phyloP scores from a whole-genome alignment of 495 filamentous ascomycete species.

The Penicillium paradoxum region DNA sequence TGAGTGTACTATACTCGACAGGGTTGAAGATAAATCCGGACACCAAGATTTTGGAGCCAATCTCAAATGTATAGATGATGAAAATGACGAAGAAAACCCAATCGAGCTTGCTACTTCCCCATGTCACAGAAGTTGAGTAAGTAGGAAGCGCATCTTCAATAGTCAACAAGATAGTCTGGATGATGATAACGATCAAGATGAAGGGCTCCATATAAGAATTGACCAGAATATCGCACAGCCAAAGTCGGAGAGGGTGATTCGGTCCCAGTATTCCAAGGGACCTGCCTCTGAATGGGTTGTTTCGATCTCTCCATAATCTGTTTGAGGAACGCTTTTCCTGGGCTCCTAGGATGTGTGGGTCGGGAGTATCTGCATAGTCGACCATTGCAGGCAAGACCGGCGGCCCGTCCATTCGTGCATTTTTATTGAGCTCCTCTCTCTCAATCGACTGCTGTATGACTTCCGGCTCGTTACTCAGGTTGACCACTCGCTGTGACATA shows the following conservation, averaged over 20 bases:
- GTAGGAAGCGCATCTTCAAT: constrained; percentile 71
- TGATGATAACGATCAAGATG: constrained; percentile 79
- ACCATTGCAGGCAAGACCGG: constrained; percentile 54
- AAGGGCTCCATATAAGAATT: constrained; percentile 81
- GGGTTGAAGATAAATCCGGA: constrained; percentile 90
- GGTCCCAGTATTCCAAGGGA: constrained; percentile 81
- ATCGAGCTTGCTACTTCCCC: constrained; percentile 69
- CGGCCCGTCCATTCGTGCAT: constrained; percentile 48
- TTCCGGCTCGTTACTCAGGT: constrained; percentile 85
- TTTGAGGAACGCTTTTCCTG: constrained; percentile 41
- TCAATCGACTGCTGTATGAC: constrained; percentile 70
- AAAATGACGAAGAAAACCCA: constrained; percentile 80
- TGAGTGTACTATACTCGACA: constrained; percentile 74
- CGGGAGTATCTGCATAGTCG: constrained; percentile 51
- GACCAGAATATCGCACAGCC: constrained; percentile 82
- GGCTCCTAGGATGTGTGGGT: constrained; percentile 23
- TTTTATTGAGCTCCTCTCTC: constrained; percentile 56
- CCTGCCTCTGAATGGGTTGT: constrained; percentile 84
- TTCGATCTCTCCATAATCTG: constrained; percentile 43
- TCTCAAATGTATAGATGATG: constrained; percentile 84
- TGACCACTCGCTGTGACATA: constrained; percentile 97
- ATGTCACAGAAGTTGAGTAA: constrained; percentile 44
- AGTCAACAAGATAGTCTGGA: constrained; percentile 81
- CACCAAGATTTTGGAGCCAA: constrained; percentile 75
- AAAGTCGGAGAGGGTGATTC: constrained; percentile 65